phyloP scores from a whole-genome alignment of 2,329 filamentous ascomycete species.

The Cladosporium sphaerospermum region DNA sequence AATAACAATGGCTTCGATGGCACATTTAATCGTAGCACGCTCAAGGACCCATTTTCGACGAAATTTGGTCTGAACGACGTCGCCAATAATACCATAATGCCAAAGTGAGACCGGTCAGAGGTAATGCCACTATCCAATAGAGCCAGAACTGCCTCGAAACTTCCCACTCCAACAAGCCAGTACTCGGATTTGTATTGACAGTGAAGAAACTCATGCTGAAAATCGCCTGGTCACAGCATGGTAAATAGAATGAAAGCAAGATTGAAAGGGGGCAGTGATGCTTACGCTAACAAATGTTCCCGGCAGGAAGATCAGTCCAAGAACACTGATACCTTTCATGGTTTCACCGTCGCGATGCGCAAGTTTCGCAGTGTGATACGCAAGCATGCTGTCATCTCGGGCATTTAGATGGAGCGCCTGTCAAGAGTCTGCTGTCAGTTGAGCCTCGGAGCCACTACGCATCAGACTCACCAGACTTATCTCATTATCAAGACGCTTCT shows the following conservation, averaged over 20 bases:
- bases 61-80: not conserved
- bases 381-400: constrained; percentile 18
- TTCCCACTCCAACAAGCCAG: not conserved
- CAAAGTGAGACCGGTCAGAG: not conserved
- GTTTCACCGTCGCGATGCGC: constrained; percentile 17
- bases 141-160: not conserved
- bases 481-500: constrained; percentile 22
- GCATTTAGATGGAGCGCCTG: constrained; percentile 21
- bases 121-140: not conserved
- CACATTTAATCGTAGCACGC: too few relatives aligned
- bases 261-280: not conserved
- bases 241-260: not conserved
- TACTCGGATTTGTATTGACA: not conserved
- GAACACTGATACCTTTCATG: constrained; percentile 20
- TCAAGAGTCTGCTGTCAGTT: not conserved
- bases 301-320: constrained; percentile 21
- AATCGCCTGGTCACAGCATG: constrained; percentile 4
- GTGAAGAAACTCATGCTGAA: constrained; percentile 13
- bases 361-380: constrained; percentile 16
- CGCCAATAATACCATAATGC: not conserved
- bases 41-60: too few relatives aligned
- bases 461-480: constrained; percentile 18
- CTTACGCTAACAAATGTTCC: constrained; percentile 21
- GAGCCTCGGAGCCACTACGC: not conserved
- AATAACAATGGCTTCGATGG: too few relatives aligned